Base-by-base conservation (phyloP, 805 yeast species). In the Saccharomycopsis sp. region DNA sequence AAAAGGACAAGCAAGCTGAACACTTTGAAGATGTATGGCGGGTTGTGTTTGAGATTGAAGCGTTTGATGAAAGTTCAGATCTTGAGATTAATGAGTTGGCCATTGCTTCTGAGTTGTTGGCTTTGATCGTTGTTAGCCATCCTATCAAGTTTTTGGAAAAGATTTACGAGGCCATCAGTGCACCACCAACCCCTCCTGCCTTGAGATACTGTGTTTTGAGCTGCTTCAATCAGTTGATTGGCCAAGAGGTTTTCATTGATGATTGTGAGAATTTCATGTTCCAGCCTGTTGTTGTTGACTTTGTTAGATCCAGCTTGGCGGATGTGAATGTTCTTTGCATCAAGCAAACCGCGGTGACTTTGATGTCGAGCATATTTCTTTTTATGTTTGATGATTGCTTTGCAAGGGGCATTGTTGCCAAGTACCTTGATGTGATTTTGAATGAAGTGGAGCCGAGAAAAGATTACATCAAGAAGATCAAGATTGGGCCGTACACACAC, bases 401-500 rank as follows among this genome's bases (percentile, higher is more conserved):
- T 18, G 59, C 19, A 17, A 16, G 29, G 22, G 26, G 26, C 4
- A 31, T 31, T 17, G 7, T 31, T 6, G 21, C 12, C 29, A 25
- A 9, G 9, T 25, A 9, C 9, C 10, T 12, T 25, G 12, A 25
- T 0, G 53, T 56, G 0, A 60, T 82, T 2, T 69, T 69, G 49
- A 61, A 58, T 4, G 85, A 81, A 52, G 64, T 82, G 34, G 60
- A 59, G 9, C 65, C 77, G 1, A 71, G 71, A 48, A 70, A 68
- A 23, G 70, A 72, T 42, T 77, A 73, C 51, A 72, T 80, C 34
- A 77, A 77, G 41, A 63, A 68, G 15, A 77, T 85, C 25, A 80
- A 79, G 35, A 83, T 86, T 74, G 95, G 95, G 1, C 94, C 94
- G 0, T 84, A 80, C 64, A 83, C 82, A 54, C 88, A 83, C 54